Evolutionary conservation across 768 basidiomycete genomes (phyloP), one percentile per base, ranked within the genome.

Genomic region (Pleurotus djamor): DNA sequence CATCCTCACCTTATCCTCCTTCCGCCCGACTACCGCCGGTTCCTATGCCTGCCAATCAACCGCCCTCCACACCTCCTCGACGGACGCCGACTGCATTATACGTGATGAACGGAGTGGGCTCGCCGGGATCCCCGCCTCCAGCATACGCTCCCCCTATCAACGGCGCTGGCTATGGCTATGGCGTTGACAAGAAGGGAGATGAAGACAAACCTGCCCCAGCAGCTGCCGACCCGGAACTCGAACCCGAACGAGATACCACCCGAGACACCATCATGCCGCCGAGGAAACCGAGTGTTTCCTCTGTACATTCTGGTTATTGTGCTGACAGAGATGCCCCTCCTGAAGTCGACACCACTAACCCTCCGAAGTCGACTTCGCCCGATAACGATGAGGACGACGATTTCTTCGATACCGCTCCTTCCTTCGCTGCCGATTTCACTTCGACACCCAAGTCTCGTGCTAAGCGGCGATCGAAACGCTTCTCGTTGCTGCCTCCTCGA

Each of bases 401-500:
- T 51, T 48, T 38, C 36, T 21, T 35, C 13, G 32, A 28, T 35
- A 44, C 33, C n/a, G 43, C 14, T 14, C 14, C 41, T 54, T 52
- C 59, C 8, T 21, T 55, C 28, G 36, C 35, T 9, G 17, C 48
- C 32, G 44, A 36, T 17, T 12, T 43, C 16, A 55, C 21, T 16
- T 32, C 41, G 10, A 47, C 38, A 21, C 44, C 48, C 8, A 57
- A 51, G 13, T 44, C 36, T 34, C 43, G 59, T 36, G 37, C 44
- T 6, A 60, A 49, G 48, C 6, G 59, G 28, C 52, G 58, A 8
- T 62, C 45, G 10, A 71, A 72, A 57, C 65, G 69, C 37, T 67
- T 70, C 4, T 68, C 69, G 2, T 69, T 70, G 1, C 66, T 73
- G 17, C 81, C 86, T 0, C 86, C 86, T 9, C 79, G 86, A 12